A percentile compares a stretch with the other conserved stretches of the same genome.
These are phyloP conservation scores for Neofusicoccum laricinum DNA, from an alignment of 2,329 filamentous ascomycete genomes.

Conservation along the genomic window DNA sequence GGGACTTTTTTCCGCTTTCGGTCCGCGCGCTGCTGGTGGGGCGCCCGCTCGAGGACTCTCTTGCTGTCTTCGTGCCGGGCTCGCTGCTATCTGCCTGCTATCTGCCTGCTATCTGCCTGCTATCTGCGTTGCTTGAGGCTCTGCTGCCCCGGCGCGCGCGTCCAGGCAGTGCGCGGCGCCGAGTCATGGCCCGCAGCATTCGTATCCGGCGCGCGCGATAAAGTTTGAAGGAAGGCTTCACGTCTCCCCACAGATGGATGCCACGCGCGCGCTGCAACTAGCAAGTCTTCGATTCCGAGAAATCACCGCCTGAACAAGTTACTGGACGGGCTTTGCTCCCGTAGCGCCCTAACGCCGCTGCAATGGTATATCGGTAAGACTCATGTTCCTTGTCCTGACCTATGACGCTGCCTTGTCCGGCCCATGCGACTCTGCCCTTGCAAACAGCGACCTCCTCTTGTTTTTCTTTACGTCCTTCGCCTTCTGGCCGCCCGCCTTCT, in stretches of 20 bases:
- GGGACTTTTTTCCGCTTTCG: constrained; percentile 13
- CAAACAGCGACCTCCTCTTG: constrained; percentile 5
- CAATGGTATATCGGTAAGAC: not conserved
- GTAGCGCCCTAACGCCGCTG: not conserved
- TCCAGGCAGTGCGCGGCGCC: not conserved
- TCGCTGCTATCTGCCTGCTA: not conserved
- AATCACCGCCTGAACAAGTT: not conserved
- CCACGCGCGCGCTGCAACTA: not conserved
- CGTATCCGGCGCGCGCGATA: not conserved
- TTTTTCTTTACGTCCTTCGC: constrained; percentile 9
- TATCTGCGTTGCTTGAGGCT: not conserved
- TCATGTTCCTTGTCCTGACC: not conserved
- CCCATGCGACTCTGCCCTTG: not conserved
- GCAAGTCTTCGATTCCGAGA: constrained; percentile 3
- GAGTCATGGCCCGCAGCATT: not conserved
- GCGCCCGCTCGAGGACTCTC: not conserved
- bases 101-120: not conserved
- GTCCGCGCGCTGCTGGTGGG: not conserved
- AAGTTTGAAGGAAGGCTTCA: not conserved
- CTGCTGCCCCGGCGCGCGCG: not conserved
- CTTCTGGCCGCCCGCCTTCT: not conserved
- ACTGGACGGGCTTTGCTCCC: not conserved
- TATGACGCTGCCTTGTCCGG: not conserved
- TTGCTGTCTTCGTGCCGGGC: not conserved
- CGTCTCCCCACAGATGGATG: not conserved